phyloP scores from a whole-genome alignment of 2,329 filamentous ascomycete species.

The Penicillium expansum region DNA sequence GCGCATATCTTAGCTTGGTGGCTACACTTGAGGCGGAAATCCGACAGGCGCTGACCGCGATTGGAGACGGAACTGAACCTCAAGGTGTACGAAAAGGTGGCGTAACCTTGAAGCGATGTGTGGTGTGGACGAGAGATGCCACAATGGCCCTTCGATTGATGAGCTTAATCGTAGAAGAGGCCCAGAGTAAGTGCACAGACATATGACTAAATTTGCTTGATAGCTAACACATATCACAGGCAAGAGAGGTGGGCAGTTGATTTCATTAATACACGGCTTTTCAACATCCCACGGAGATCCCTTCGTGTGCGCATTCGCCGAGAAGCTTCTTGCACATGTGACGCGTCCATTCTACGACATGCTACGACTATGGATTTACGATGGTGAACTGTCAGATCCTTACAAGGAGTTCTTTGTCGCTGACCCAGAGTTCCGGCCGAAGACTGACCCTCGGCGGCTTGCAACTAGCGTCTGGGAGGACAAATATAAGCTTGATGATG shows the following conservation, averaged over 20 bases:
- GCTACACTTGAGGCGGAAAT: conserved; percentile 93
- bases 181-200: conserved; percentile 59
- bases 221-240: conserved; percentile 31
- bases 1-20: conserved; percentile 85
- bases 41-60: conserved; percentile 69
- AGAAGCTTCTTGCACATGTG: conserved; percentile 79
- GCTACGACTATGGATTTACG: conserved; percentile 94
- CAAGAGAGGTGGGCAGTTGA: conserved; percentile 84
- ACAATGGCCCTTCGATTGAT: conserved; percentile 93
- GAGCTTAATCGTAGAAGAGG: conserved; percentile 91
- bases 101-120: conserved; percentile 90
- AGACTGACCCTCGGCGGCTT: conserved; percentile 47
- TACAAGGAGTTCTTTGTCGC: conserved; percentile 94
- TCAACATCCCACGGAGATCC: conserved; percentile 93
- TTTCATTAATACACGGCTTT: conserved; percentile 89
- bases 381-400: conserved; percentile 95
- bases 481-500: conserved; percentile 82
- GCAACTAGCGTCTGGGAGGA: conserved; percentile 96
- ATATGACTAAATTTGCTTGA: background rate
- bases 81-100: conserved; percentile 77
- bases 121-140: conserved; percentile 95
- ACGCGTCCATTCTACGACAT: conserved; percentile 97
- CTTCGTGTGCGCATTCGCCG: conserved; percentile 88
- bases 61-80: conserved; percentile 59
- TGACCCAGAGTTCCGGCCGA: conserved; percentile 64